Evolutionary conservation across 495 filamentous ascomycete genomes (phyloP).

Genomic region (Bombardia bombarda): DNA sequence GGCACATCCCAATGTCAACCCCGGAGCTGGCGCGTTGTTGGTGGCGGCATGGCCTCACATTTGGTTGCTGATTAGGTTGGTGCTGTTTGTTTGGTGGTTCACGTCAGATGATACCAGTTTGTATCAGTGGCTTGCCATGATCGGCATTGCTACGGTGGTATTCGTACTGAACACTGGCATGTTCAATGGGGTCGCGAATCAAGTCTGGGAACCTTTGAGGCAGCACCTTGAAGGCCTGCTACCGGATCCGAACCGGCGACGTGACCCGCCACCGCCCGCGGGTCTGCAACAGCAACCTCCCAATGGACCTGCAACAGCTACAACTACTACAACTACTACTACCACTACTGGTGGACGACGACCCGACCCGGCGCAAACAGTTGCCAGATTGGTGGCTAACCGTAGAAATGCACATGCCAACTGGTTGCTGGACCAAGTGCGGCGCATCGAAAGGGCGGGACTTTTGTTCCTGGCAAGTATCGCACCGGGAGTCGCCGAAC

Average conservation of each 20-base stretch:
- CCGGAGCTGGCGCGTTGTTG: conserved; percentile 37
- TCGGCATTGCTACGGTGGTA: conserved; percentile 48
- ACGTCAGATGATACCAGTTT: conserved; percentile 61
- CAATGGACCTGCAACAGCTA: conserved; percentile 3
- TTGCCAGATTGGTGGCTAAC: conserved; percentile 46
- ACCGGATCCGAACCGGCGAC: conserved; percentile 32
- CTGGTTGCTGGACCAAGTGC: conserved; percentile 49
- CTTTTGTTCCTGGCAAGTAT: conserved; percentile 79
- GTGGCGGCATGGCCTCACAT: conserved; percentile 50
- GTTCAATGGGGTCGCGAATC: conserved; percentile 47
- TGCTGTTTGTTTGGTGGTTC: conserved; percentile 73
- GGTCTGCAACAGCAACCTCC: conserved; percentile 8
- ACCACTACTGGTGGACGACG: conserved; percentile 7
- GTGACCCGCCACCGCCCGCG: neutral
- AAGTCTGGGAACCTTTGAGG: conserved; percentile 54
- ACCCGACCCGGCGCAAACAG: conserved; percentile 45
- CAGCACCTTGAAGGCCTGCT: conserved; percentile 67
- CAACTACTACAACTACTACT: conserved; percentile 1
- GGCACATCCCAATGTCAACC: conserved; percentile 29
- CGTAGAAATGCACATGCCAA: conserved; percentile 37
- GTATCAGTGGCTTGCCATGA: conserved; percentile 58
- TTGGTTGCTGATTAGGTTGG: conserved; percentile 72
- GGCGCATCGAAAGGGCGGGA: conserved; percentile 64
- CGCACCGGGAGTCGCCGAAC: conserved; percentile 75
- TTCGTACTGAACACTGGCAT: conserved; percentile 60